Conservation (phyloP, 352 stramenopile species). For the Peronospora farinosa region DNA sequence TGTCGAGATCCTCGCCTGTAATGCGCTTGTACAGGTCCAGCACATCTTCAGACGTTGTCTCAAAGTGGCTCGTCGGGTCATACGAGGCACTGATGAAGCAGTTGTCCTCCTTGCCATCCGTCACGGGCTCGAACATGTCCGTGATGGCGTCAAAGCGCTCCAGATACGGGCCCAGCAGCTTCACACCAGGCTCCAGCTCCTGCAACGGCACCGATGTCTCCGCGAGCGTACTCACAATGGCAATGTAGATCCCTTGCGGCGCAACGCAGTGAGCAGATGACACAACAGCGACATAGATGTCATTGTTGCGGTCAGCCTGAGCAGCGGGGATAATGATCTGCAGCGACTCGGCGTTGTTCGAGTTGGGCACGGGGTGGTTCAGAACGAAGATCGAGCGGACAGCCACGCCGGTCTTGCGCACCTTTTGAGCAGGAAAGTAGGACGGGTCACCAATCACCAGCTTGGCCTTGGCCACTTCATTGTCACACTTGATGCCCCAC, state of each 20-base stretch:
- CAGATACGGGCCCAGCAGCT: slow-evolving; percentile 93
- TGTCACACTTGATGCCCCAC: slow-evolving; percentile 88
- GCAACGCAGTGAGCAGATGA: slow-evolving; percentile 92
- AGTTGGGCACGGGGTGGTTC: slow-evolving; percentile 97
- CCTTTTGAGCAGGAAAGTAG: slow-evolving; percentile 95
- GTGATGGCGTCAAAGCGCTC: slow-evolving; percentile 95
- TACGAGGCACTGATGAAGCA: slow-evolving; percentile 97
- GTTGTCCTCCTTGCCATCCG: slow-evolving; percentile 89
- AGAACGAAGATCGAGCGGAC: slow-evolving; percentile 99
- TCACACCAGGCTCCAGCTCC: slow-evolving; percentile 93
- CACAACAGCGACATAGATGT: slow-evolving; percentile 98
- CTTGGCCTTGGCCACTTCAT: slow-evolving; percentile 95
- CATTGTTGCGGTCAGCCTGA: slow-evolving; percentile 92
- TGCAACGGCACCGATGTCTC: slow-evolving; percentile 93
- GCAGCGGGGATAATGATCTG: slow-evolving; percentile 99
- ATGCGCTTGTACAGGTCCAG: slow-evolving; percentile 97
- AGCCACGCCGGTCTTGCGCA: slow-evolving; percentile 90
- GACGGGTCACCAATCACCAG: slow-evolving; percentile 98
- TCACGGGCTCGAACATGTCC: slow-evolving; percentile 92
- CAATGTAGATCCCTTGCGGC: slow-evolving; percentile 95
- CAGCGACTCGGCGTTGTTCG: slow-evolving; percentile 92
- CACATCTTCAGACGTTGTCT: slow-evolving; percentile 95
- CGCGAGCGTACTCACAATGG: slow-evolving; percentile 96
- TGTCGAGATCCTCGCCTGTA: slow-evolving; percentile 95
- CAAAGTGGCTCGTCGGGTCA: slow-evolving; percentile 94